Base-by-base conservation (phyloP, 257 asterid species). In the Scutellaria barbata region DNA sequence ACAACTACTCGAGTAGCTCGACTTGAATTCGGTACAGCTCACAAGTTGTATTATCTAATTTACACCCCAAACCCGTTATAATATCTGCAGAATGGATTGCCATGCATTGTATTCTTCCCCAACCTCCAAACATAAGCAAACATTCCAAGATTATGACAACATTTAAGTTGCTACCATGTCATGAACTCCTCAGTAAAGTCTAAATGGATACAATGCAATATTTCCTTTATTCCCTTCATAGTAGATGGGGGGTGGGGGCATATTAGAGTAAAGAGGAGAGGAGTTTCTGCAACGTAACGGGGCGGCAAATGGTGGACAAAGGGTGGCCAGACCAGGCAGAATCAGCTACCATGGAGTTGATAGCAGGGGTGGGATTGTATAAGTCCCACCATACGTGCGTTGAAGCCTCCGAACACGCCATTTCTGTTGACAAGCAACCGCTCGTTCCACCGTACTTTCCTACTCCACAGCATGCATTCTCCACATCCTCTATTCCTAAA, bases 361-460 rank as follows among this genome's bases (percentile, higher is more conserved):
- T 67, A 7, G 74, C 45, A 10, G 88, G 85, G 51, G 92, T 85
- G n/a, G 86, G 92, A 20, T 88, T 88, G 68, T 75, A 81, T 18
- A 79, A 71, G 80, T 88, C 95, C 95, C 95, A 88, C 95, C 95
- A 88, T 22, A 88, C 75, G 52, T 74, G 85, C 12, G 22, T 61
- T 39, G 84, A 82, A 66, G 88, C 73, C 4, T 68, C 80, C 0
- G 14, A 17, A 69, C 92, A 85, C 0, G 87, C 88, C 81, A 74
- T 86, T n/a, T 84, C 88, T 6, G 67, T 46, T 30, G 89, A 82
- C 11, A 75, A 12, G 66, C 95, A 85, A 10, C 92, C 90, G 6
- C 72, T 73, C 67, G 6, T 69, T 37, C 77, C 80, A 10, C 80
- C 87, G 6, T 77, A 78, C 16, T 10, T 67, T 20, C 86, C 90